Evolutionary conservation across 306 rosid species (phyloP).

Genomic region (Sicyos baderoa): DNA sequence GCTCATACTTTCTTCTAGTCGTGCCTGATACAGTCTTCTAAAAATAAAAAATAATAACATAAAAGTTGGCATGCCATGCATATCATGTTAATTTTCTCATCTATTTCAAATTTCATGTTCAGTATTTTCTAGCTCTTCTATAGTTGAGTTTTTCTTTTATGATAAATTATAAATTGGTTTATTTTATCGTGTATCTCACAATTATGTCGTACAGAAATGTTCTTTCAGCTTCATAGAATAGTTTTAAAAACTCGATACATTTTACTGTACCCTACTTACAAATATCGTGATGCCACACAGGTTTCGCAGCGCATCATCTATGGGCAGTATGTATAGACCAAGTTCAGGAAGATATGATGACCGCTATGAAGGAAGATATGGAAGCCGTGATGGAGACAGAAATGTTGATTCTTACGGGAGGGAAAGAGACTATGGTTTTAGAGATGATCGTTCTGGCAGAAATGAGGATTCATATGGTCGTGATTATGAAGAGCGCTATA

Average conservation of each 20-base stretch:
- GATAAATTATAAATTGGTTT: not conserved
- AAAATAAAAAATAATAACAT: not conserved
- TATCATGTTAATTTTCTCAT: not conserved
- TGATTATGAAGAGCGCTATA: constrained; percentile 69
- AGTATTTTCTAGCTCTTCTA: not conserved
- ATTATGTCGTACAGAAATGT: not conserved
- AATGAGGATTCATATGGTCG: constrained; percentile 40
- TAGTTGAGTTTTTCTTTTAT: not conserved
- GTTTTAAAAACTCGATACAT: not conserved
- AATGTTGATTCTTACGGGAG: constrained; percentile 72
- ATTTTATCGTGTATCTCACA: not conserved
- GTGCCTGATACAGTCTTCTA: not conserved
- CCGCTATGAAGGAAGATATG: constrained; percentile 61
- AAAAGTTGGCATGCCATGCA: not conserved
- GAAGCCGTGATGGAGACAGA: constrained; percentile 41
- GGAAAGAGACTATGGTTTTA: constrained; percentile 69
- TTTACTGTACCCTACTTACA: not conserved
- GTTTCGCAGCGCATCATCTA: constrained; percentile 50
- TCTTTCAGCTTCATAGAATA: not conserved
- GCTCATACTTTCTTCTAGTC: not conserved
- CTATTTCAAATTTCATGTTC: not conserved
- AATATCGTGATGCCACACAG: constrained; percentile 35
- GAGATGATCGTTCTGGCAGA: constrained; percentile 64
- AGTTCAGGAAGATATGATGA: constrained; percentile 60
- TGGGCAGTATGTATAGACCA: constrained; percentile 80